Percentiles rank a stretch among this genome's conserved stretches.
Conservation (phyloP, 164 flowering plant species). For the Warburgia ugandensis region DNA sequence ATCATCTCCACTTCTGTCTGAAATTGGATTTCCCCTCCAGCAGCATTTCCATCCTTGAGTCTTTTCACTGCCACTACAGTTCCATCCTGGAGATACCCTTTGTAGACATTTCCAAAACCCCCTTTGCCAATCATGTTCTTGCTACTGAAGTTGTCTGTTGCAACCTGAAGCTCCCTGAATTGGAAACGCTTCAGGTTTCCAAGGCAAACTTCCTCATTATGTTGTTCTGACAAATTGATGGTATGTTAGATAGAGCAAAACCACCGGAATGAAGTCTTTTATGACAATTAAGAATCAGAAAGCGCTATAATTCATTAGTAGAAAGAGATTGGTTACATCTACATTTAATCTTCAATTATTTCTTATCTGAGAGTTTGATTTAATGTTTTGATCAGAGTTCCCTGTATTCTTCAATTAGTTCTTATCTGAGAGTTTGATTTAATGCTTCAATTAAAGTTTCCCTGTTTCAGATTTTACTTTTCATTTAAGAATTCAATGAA, state of each 20-base stretch:
- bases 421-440: too few species aligned
- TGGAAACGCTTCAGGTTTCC: conserved; percentile 72
- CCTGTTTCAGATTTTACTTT: too few species aligned
- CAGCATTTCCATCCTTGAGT: conserved; percentile 64
- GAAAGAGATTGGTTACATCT: conserved; percentile 66
- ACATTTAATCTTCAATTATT: too few species aligned
- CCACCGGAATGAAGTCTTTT: too few species aligned
- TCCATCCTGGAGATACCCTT: conserved; percentile 62
- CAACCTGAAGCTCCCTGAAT: conserved; percentile 62
- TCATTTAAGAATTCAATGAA: neutral
- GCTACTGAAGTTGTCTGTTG: conserved; percentile 65
- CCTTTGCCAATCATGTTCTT: conserved; percentile 70
- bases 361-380: too few species aligned
- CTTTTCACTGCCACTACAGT: conserved; percentile 78
- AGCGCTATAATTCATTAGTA: too few species aligned
- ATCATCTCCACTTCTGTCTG: conserved; percentile 87
- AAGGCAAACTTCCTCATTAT: conserved; percentile 50
- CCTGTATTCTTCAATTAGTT: too few species aligned
- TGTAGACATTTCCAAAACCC: conserved; percentile 73
- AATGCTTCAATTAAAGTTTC: too few species aligned
- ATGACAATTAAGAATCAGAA: too few species aligned
- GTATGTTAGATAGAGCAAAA: neutral
- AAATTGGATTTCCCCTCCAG: conserved; percentile 71
- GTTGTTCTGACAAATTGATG: conserved; percentile 30
- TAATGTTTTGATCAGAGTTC: too few species aligned